A percentile compares a stretch with the other conserved stretches of the same genome.
Conservation (phyloP, 768 basidiomycete species). For the Sporobolomyces roseus region DNA sequence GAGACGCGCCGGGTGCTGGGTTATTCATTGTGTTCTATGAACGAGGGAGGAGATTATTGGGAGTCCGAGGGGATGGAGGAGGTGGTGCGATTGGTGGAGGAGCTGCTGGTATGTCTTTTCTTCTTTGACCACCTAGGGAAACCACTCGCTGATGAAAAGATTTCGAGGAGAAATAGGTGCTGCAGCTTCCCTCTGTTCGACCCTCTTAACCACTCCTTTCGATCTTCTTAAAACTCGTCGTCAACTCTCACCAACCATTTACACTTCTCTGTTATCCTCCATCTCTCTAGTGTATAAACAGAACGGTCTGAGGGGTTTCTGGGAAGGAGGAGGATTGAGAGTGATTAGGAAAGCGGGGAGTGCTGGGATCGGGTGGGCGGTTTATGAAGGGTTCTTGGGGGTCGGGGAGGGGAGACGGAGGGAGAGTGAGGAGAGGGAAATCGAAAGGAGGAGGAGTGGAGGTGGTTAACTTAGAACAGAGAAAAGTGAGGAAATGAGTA, state of each 20-base stretch:
- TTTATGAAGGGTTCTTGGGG: slow-evolving; percentile 40
- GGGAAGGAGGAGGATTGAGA: slow-evolving; percentile 41
- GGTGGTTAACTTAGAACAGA: too few relatives aligned
- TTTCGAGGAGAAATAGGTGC: slow-evolving; percentile 21
- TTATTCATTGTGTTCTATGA: slow-evolving; percentile 52
- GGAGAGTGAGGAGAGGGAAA: slow-evolving; percentile 1
- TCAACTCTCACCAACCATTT: slow-evolving; percentile 25
- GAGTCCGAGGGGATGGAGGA: slow-evolving; percentile 24
- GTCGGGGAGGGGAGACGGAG: slow-evolving; percentile 23
- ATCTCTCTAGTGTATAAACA: slow-evolving; percentile 9
- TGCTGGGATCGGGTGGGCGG: slow-evolving; percentile 41
- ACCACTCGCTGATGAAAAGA: background rate
- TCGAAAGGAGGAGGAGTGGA: background rate
- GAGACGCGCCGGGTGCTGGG: slow-evolving; percentile 53
- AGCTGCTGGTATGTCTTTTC: slow-evolving; percentile 18
- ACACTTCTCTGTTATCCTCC: slow-evolving; percentile 26
- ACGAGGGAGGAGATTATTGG: slow-evolving; percentile 29
- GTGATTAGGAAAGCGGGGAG: slow-evolving; percentile 40
- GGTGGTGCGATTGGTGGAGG: slow-evolving; percentile 34
- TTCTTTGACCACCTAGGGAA: background rate
- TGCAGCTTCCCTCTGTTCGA: slow-evolving; percentile 36
- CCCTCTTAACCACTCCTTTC: slow-evolving; percentile 42
- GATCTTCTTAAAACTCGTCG: slow-evolving; percentile 42
- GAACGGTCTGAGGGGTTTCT: slow-evolving; percentile 37
- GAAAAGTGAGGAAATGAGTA: too few relatives aligned